Percentiles rank a stretch among this genome's conserved stretches.
These are phyloP conservation scores for Casuarina cunninghamiana DNA, from an alignment of 306 rosid species.

Conservation along the genomic window DNA sequence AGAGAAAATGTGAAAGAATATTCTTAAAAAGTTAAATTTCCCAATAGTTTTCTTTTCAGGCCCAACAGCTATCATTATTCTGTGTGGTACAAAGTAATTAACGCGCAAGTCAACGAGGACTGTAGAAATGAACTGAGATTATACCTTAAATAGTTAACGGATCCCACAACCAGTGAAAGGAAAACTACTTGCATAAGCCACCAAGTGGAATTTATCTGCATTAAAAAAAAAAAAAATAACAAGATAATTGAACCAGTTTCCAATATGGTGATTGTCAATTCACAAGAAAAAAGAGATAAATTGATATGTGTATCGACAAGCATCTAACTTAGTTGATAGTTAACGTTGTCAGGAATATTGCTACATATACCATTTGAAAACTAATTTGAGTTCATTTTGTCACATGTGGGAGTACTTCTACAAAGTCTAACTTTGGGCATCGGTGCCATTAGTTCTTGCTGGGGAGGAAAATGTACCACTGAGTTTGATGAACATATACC, in stretches of 20 bases:
- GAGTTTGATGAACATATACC: not conserved
- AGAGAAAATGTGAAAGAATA: slow-evolving; percentile 33
- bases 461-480: not conserved
- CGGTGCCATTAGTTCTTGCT: no score
- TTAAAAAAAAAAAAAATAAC: not conserved
- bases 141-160: not conserved
- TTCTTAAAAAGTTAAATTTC: slow-evolving; percentile 24
- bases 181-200: not conserved
- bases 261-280: no score
- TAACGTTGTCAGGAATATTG: no score
- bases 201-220: not conserved
- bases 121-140: slow-evolving; percentile 20
- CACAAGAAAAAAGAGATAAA: no score
- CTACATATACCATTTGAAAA: no score
- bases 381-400: no score
- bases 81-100: slow-evolving; percentile 24
- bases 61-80: slow-evolving; percentile 31
- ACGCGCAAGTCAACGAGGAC: slow-evolving; percentile 48
- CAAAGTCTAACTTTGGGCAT: no score
- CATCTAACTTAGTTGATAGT: no score
- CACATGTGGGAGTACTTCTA: no score
- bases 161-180: not conserved
- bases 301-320: no score
- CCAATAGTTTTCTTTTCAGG: slow-evolving; percentile 22
- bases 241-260: not conserved